phyloP scores from a whole-genome alignment of 306 rosid species.

The Vigna mungo region DNA sequence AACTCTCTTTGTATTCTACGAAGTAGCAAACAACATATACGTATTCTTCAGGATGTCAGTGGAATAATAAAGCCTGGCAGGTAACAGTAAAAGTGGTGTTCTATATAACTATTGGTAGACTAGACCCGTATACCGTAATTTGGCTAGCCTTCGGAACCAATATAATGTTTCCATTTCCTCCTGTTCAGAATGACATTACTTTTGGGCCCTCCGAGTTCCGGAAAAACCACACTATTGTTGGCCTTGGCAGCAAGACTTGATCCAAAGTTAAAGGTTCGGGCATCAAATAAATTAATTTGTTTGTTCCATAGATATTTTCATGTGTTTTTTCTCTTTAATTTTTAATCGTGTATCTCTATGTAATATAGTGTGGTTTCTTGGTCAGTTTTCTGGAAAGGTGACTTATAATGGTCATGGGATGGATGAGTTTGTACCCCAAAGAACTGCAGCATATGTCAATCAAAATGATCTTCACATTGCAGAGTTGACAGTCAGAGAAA shows the following conservation, averaged over 20 bases:
- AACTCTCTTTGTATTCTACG: constrained; percentile 46
- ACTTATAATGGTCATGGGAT: constrained; percentile 69
- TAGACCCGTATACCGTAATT: background rate
- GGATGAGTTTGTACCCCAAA: constrained; percentile 80
- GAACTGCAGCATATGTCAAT: constrained; percentile 79
- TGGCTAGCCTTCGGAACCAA: background rate
- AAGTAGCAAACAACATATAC: constrained; percentile 44
- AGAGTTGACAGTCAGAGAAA: constrained; percentile 85
- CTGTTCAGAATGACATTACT: constrained; percentile 72
- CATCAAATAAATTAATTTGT: background rate
- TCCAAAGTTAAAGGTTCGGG: constrained; percentile 60
- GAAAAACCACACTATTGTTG: constrained; percentile 76
- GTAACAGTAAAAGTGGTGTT: constrained; percentile 38
- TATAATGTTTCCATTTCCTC: background rate
- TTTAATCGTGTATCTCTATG: background rate
- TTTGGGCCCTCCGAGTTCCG: constrained; percentile 89
- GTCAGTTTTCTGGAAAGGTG: constrained; percentile 65
- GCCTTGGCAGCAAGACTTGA: constrained; percentile 83
- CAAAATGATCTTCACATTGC: constrained; percentile 81
- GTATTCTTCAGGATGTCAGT: constrained; percentile 69
- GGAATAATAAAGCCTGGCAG: constrained; percentile 85
- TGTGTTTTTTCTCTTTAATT: background rate
- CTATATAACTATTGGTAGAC: background rate
- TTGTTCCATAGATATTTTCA: background rate
- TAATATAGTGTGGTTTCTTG: constrained; percentile 18